These are phyloP conservation scores for Podospora didyma DNA, from an alignment of 495 filamentous ascomycete genomes.

Conservation along the genomic window DNA sequence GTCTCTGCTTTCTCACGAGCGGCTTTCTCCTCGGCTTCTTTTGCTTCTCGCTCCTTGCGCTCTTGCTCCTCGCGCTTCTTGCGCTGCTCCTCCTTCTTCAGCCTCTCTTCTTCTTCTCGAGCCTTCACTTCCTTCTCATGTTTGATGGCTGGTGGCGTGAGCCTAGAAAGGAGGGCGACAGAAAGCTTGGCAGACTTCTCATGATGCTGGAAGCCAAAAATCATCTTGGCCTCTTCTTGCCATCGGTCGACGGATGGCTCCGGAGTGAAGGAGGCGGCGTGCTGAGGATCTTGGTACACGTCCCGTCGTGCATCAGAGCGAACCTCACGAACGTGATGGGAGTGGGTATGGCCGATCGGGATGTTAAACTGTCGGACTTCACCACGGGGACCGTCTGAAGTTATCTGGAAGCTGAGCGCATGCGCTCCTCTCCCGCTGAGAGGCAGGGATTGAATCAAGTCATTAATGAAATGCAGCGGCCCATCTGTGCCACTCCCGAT, in stretches of 20 bases:
- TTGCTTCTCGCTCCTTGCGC: constrained; percentile 50
- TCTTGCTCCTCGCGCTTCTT: constrained; percentile 53
- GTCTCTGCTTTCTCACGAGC: constrained; percentile 52
- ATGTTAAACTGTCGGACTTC: constrained; percentile 35
- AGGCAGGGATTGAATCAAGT: constrained; percentile 31
- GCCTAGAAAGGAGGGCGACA: constrained; percentile 60
- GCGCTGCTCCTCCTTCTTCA: constrained; percentile 65
- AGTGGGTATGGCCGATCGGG: constrained; percentile 20
- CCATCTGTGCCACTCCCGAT: constrained; percentile 23
- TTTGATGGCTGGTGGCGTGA: constrained; percentile 82
- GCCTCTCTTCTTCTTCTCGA: constrained; percentile 53
- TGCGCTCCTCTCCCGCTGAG: constrained; percentile 32
- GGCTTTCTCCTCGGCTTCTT: constrained; percentile 58
- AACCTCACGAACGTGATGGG: constrained; percentile 23
- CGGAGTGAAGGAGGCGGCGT: constrained; percentile 67
- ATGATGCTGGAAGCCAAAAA: constrained; percentile 64
- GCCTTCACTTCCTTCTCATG: constrained; percentile 64
- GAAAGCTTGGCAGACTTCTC: constrained; percentile 72
- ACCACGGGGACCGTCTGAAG: constrained; percentile 30
- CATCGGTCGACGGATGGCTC: constrained; percentile 70
- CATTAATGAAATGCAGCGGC: constrained; percentile 40
- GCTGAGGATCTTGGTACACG: constrained; percentile 40
- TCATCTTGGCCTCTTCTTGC: constrained; percentile 84
- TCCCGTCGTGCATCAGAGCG: constrained; percentile 40
- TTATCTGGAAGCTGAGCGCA: constrained; percentile 41